These are phyloP conservation scores for Backusella luteola DNA, from an alignment of 192 early-diverging fungal genomes.

Conservation along the genomic window DNA sequence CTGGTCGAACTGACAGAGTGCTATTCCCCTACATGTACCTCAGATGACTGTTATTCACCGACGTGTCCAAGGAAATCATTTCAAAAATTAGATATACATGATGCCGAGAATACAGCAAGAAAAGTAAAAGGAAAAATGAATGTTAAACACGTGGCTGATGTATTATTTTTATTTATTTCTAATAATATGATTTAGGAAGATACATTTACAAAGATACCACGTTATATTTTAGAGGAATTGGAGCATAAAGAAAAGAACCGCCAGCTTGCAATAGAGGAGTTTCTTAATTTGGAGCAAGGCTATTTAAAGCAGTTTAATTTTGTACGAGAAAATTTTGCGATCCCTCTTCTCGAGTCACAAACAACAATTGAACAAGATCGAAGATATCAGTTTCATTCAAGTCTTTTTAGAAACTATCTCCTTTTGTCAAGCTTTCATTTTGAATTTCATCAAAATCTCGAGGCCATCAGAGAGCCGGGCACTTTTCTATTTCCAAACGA, in stretches of 20 bases:
- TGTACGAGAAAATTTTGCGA: neutral
- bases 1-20: neutral
- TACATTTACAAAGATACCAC: constrained; percentile 9
- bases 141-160: neutral
- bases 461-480: neutral
- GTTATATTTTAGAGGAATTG: constrained; percentile 10
- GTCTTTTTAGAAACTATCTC: constrained; percentile 3
- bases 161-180: neutral
- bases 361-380: constrained; percentile 4
- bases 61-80: neutral
- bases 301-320: neutral
- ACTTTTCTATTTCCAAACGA: neutral
- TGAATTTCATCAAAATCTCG: neutral
- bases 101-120: neutral
- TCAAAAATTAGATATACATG: neutral
- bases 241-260: constrained; percentile 3
- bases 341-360: neutral
- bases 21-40: neutral
- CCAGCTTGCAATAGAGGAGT: constrained; percentile 4
- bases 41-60: neutral
- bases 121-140: neutral
- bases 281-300: neutral
- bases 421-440: neutral
- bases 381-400: neutral
- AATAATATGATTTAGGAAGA: neutral